Evolutionary conservation across 345 rosid species (phyloP), one percentile per base, ranked within the genome.

Genomic region (Hibiscus trionum): DNA sequence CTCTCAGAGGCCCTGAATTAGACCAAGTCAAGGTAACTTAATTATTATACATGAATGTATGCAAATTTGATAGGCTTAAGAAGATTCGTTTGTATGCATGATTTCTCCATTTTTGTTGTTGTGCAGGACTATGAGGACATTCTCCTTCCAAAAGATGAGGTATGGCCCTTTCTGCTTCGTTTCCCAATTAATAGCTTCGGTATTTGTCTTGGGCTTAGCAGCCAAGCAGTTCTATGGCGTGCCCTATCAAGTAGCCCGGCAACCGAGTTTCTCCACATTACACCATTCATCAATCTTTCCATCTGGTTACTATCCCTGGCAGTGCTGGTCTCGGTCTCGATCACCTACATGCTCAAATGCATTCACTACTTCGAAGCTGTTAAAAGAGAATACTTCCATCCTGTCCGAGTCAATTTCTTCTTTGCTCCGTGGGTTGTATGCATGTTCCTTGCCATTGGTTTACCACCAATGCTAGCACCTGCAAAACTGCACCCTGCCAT

Each of bases 391-490:
- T 92, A 89, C 73, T 92, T 84, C 76, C 99, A 92, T 74, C 97
- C 96, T 0, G 88, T 95, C 39, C 81, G 97, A 44, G 86, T 95
- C 80, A 90, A 92, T 72, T 92, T 90, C 89, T 95, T 92, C 81
- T 94, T 91, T 11, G 97, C 98, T 47, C 99, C 96, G 0, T 94
- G 99, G 97, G 96, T 95, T 44, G 99, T 87, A 72, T 95, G 96
- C 77, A 92, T 92, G 97, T 89, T 95, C 83, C 77, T 95, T 47
- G 93, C 96, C 79, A 83, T 89, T 26, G 83, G 97, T 39, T 85
- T 79, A 52, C 97, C 97, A 10, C 86, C 86, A 0, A 19, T 50
- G 61, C 68, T 91, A 26, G 73, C 81, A 16, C 83, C 88, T 2
- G 58, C 57, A 35, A 74, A 73, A 49, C 84, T 84, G 10, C 97